Conservation (phyloP, 768 basidiomycete genomes). For the Pleurotus cornucopiae region DNA sequence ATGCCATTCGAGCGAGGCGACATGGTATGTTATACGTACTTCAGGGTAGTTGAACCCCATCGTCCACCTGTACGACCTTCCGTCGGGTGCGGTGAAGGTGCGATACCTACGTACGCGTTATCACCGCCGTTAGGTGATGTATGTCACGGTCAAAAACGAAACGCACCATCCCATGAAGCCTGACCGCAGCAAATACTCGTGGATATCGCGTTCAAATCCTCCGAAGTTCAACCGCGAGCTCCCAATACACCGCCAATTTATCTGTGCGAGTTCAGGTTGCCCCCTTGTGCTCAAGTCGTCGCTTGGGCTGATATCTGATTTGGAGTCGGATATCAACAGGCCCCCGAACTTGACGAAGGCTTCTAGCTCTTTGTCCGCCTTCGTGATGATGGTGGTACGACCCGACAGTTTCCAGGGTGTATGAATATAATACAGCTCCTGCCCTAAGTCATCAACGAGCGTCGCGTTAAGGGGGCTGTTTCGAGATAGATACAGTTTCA, state of each 20-base stretch:
- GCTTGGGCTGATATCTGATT: not conserved
- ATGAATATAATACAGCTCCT: constrained; percentile 16
- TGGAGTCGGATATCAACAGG: constrained; percentile 4
- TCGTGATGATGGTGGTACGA: constrained; percentile 8
- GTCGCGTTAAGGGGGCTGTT: constrained; percentile 17
- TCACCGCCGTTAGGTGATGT: not conserved
- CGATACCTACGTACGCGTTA: constrained; percentile 12
- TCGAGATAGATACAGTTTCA: constrained; percentile 17
- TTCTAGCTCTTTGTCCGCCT: constrained; percentile 8
- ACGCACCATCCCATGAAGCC: constrained; percentile 17
- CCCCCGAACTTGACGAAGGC: constrained; percentile 3
- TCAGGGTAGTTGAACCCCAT: constrained; percentile 5
- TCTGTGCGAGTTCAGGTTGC: constrained; percentile 24
- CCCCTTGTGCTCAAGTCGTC: constrained; percentile 11
- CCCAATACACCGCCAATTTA: constrained; percentile 27
- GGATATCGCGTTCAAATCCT: constrained; percentile 19
- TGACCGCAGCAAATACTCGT: constrained; percentile 20
- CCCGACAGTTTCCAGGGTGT: constrained; percentile 19
- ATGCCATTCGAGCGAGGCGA: not conserved
- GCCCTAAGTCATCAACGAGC: constrained; percentile 16
- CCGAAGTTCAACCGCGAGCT: constrained; percentile 25
- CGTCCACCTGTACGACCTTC: constrained; percentile 21
- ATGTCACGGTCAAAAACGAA: constrained; percentile 7
- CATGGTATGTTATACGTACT: not conserved
- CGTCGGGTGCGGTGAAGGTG: constrained; percentile 21